A percentile compares a stretch with the other conserved stretches of the same genome.
phyloP scores from a whole-genome alignment of 495 filamentous ascomycete species.

The Neurospora tetraspora region DNA sequence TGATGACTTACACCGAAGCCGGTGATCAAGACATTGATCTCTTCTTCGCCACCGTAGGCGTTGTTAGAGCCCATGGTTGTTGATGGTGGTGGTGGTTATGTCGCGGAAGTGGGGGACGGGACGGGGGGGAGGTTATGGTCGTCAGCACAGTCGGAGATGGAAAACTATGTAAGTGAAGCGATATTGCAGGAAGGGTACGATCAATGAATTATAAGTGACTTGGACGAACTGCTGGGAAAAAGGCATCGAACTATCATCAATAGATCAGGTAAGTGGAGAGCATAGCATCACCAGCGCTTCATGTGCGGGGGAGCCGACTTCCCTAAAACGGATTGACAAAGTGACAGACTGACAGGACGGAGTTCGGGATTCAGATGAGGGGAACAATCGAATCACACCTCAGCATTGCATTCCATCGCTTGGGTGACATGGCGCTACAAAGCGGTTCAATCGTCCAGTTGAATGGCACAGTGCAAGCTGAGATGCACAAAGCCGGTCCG shows the following conservation, averaged over 20 bases:
- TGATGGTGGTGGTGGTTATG: not conserved
- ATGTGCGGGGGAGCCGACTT: not conserved
- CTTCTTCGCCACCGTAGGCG: constrained; percentile 23
- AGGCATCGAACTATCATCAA: not conserved
- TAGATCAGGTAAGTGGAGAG: not conserved
- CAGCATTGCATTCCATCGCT: not conserved
- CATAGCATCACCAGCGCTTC: not conserved
- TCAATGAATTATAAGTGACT: not conserved
- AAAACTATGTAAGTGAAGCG: not conserved
- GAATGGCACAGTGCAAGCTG: not conserved
- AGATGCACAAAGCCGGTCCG: not conserved
- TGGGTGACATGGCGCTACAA: not conserved
- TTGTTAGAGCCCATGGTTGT: constrained; percentile 30
- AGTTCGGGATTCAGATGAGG: not conserved
- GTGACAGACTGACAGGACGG: not conserved
- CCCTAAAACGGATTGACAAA: not conserved
- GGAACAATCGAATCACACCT: not conserved
- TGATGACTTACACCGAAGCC: constrained; percentile 55
- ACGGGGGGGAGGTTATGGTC: not conserved
- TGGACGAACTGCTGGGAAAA: not conserved
- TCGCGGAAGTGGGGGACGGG: not conserved
- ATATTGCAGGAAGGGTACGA: not conserved
- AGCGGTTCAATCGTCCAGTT: not conserved
- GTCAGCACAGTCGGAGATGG: not conserved
- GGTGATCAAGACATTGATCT: constrained; percentile 60